phyloP scores from a whole-genome alignment of 2,329 filamentous ascomycete genomes.

The Claviceps pazoutovae region DNA sequence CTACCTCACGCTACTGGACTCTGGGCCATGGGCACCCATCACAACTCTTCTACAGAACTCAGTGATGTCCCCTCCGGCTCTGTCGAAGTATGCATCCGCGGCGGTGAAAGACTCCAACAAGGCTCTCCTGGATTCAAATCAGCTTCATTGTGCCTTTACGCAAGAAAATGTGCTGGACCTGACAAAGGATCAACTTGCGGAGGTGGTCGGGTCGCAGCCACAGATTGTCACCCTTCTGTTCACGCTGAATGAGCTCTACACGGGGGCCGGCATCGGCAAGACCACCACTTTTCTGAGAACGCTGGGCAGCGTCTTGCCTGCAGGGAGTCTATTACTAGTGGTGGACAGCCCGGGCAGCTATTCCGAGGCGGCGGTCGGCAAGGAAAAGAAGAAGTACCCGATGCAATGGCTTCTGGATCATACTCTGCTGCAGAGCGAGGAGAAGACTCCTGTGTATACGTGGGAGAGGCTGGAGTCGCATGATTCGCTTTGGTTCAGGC shows the following conservation, averaged over 20 bases:
- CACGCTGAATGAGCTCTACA: conserved; percentile 91
- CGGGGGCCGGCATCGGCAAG: conserved; percentile 52
- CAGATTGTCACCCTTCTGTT: conserved; percentile 73
- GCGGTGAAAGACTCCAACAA: conserved; percentile 29
- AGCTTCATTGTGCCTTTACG: conserved; percentile 28
- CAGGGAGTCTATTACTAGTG: conserved; percentile 61
- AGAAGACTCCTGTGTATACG: conserved; percentile 20
- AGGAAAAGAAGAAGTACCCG: conserved; percentile 55
- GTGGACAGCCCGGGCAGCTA: conserved; percentile 92
- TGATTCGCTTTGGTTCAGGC: conserved; percentile 75
- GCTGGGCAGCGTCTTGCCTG: conserved; percentile 43
- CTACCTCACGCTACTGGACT: conserved; percentile 57
- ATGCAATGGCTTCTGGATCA: conserved; percentile 91
- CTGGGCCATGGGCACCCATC: conserved; percentile 61
- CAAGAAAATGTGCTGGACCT: conserved; percentile 37
- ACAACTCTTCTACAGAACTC: conserved; percentile 41
- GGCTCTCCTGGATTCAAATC: conserved; percentile 26
- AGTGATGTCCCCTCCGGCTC: conserved; percentile 36
- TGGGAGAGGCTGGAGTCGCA: conserved; percentile 68
- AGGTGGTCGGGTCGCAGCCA: conserved; percentile 20
- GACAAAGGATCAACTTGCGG: conserved; percentile 17
- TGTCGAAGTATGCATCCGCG: conserved; percentile 40
- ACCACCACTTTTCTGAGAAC: conserved; percentile 64
- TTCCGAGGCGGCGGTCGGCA: conserved; percentile 62
- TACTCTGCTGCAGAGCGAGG: conserved; percentile 43